Evolutionary conservation across 768 basidiomycete species (phyloP).

Genomic region (Rhodosporidiobolus sp.): DNA sequence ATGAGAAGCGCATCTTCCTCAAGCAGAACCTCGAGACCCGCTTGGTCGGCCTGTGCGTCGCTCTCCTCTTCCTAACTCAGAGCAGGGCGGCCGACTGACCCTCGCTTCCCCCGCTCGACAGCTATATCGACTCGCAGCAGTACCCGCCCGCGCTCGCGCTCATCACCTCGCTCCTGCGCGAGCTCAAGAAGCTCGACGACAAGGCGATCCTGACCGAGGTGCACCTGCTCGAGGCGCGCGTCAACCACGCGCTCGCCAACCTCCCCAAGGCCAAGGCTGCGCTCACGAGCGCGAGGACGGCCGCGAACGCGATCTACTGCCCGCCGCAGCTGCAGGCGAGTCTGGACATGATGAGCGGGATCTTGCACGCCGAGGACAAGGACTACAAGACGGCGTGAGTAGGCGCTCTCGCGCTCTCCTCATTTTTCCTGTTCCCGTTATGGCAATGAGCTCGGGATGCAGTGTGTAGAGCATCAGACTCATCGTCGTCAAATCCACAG

Average conservation of each 20-base stretch:
- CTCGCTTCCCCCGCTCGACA: constrained; percentile 12
- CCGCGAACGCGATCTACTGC: constrained; percentile 94
- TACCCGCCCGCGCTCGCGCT: constrained; percentile 74
- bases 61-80: constrained; percentile 37
- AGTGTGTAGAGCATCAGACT: not conserved
- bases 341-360: constrained; percentile 68
- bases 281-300: constrained; percentile 83
- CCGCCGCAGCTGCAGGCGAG: constrained; percentile 63
- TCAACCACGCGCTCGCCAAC: constrained; percentile 85
- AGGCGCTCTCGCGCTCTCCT: not conserved
- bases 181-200: constrained; percentile 89
- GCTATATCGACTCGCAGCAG: constrained; percentile 64
- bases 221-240: constrained; percentile 85
- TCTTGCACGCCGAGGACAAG: constrained; percentile 93
- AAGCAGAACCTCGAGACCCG: constrained; percentile 90
- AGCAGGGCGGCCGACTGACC: not conserved
- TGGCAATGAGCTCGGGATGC: too few relatives aligned
- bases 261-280: constrained; percentile 89
- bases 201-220: constrained; percentile 98
- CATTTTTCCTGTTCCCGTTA: not conserved
- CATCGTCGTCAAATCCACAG: not conserved
- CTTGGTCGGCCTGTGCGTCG: constrained; percentile 63
- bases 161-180: constrained; percentile 82
- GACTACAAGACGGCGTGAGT: constrained; percentile 81
- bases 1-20: constrained; percentile 89